These are phyloP conservation scores for Talinum fruticosum DNA, from an alignment of 148 eudicot genomes.

Conservation along the genomic window DNA sequence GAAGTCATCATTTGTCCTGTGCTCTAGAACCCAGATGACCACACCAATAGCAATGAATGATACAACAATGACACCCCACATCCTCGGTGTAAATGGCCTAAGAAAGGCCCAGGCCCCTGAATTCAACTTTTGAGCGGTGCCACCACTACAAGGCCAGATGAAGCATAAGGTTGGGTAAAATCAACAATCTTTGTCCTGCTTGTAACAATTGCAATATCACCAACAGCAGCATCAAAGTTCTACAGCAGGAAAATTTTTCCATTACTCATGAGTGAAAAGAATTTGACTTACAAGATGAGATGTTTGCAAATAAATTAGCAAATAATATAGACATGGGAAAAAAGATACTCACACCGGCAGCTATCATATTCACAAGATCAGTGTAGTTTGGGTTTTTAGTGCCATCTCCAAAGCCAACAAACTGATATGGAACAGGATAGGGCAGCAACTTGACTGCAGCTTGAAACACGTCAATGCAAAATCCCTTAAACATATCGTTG, in stretches of 20 bases:
- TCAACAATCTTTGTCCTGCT: conserved; percentile 80
- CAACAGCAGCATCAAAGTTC: conserved; percentile 81
- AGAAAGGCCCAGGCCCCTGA: conserved; percentile 86
- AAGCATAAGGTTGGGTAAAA: conserved; percentile 82
- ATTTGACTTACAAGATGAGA: background rate
- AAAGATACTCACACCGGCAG: conserved; percentile 66
- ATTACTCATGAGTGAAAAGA: no score
- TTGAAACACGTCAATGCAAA: conserved; percentile 85
- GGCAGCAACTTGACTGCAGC: conserved; percentile 81
- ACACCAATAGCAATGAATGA: conserved; percentile 71
- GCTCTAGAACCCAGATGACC: conserved; percentile 95
- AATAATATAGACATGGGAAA: background rate
- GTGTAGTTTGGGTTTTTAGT: conserved; percentile 72
- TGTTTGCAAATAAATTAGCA: background rate
- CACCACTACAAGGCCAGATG: conserved; percentile 88
- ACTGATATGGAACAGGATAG: conserved; percentile 81
- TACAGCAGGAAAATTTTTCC: conserved; percentile 22
- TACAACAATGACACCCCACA: conserved; percentile 84
- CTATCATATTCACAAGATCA: conserved; percentile 56
- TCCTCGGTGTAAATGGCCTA: conserved; percentile 66
- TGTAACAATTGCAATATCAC: conserved; percentile 86
- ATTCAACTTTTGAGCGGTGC: conserved; percentile 67
- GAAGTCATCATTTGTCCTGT: conserved; percentile 83
- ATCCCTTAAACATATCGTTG: conserved; percentile 63
- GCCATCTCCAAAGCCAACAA: conserved; percentile 78